Base-by-base conservation (phyloP, 2,329 filamentous ascomycete genomes). In the Helotiales sp. region DNA sequence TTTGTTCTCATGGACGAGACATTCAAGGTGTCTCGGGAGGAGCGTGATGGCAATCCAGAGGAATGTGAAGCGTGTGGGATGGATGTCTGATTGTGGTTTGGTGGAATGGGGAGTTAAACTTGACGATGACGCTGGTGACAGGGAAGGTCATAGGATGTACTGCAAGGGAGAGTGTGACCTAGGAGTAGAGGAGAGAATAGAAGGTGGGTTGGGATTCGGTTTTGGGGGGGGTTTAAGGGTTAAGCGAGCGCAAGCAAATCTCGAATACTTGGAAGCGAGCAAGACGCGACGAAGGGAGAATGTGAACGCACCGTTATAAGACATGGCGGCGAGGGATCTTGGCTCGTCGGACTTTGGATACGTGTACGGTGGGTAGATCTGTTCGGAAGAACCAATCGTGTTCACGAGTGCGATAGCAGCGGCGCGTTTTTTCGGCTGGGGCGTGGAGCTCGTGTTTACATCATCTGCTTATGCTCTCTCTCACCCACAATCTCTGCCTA, bases 341-440 rank as follows among this genome's bases (percentile, higher is more conserved):
- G 75, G 74, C 1, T 69, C 59, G 8, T 70, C 67, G 0, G 58
- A 59, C 6, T 50, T 40, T 2, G 67, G 70, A 72, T 91, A 92
- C 82, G 91, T 84, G 73, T 90, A 91, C 55, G 82, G 84, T 0
- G 87, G 86, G 74, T 89, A 93, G 71, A 93, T 93, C 26, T 70
- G 63, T 2, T 70, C 69, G 13, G 70, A 64, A 20, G 73, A 72
- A 0, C 67, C 68, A 15, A 73, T 54, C 2, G 65, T 64, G 54
- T 74, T 74, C 6, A 70, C 67, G n/a, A 74, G 43, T 20, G 69
- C 73, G n/a, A 71, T 68, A 7, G 71, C 66, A 6, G 67, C 69
- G 10, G 72, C 71, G 10, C 72, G 63, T 47, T 73, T 74, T n/a
- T n/a, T 69, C 69, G 2, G 69, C 49, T 10, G 72, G 71, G 20